Evolutionary conservation across 2,329 filamentous ascomycete genomes (phyloP).

Genomic region (Sporothrix curviconia): DNA sequence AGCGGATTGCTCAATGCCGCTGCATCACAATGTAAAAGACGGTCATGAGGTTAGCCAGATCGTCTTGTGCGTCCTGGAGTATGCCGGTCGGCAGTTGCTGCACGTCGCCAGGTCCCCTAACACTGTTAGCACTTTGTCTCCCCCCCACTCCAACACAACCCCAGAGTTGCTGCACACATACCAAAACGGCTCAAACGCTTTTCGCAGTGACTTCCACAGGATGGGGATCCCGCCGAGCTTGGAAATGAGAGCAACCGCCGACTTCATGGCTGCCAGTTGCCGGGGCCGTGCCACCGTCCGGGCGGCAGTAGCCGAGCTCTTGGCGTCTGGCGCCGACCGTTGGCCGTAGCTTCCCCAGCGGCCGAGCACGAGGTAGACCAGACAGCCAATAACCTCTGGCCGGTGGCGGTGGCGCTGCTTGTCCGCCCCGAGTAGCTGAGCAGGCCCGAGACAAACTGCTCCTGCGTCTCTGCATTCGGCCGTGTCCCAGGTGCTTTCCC

Average conservation of each 20-base stretch:
- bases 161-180: constrained; percentile 20
- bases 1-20: constrained; percentile 46
- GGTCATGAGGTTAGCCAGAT: constrained; percentile 23
- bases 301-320: constrained; percentile 32
- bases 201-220: constrained; percentile 45
- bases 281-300: constrained; percentile 46
- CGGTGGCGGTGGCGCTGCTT: constrained; percentile 32
- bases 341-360: constrained; percentile 64
- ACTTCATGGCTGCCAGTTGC: constrained; percentile 55
- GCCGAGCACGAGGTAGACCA: constrained; percentile 59
- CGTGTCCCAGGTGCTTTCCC: constrained; percentile 54
- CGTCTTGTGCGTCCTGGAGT: constrained; percentile 48
- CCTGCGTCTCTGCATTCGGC: constrained; percentile 49
- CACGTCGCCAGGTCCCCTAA: constrained; percentile 40
- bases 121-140: background rate
- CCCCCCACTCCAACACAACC: too few relatives aligned
- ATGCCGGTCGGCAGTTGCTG: constrained; percentile 33
- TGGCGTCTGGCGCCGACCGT: constrained; percentile 32
- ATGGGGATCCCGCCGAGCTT: constrained; percentile 44
- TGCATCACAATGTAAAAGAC: constrained; percentile 41
- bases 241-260: constrained; percentile 45
- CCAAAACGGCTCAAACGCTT: constrained; percentile 48
- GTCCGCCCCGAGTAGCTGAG: constrained; percentile 37
- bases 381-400: constrained; percentile 47
- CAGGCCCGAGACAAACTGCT: constrained; percentile 51